Conservation (phyloP, 2,329 filamentous ascomycete genomes). For the Fusarium compactum region DNA sequence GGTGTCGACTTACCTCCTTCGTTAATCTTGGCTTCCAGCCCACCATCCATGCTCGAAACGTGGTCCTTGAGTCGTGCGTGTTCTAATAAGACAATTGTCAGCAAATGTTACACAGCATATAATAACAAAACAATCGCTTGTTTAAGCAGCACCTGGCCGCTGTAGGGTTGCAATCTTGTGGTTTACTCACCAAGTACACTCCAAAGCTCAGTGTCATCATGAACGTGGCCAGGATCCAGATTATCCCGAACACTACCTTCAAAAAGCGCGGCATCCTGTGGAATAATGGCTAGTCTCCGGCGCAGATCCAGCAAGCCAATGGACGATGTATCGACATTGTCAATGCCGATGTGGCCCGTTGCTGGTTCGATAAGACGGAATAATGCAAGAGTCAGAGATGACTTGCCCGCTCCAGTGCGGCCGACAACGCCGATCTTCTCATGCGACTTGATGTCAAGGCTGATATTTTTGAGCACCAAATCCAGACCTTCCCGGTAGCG, state of each 20-base stretch:
- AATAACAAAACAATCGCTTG: constrained; percentile 28
- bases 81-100: constrained; percentile 63
- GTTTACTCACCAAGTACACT: constrained; percentile 81
- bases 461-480: constrained; percentile 92
- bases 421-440: constrained; percentile 99
- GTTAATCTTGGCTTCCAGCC: constrained; percentile 88
- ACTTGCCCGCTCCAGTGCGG: constrained; percentile 95
- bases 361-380: constrained; percentile 95
- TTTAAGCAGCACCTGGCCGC: constrained; percentile 7
- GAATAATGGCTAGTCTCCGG: constrained; percentile 92
- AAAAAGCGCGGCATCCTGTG: constrained; percentile 96
- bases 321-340: constrained; percentile 86
- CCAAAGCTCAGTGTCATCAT: constrained; percentile 98
- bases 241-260: constrained; percentile 95
- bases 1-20: constrained; percentile 82
- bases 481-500: constrained; percentile 91
- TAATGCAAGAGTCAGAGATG: constrained; percentile 88
- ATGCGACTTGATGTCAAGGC: constrained; percentile 90
- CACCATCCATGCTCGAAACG: constrained; percentile 85
- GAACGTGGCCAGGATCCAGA: constrained; percentile 91
- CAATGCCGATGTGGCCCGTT: constrained; percentile 87
- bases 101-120: constrained; percentile 37
- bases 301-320: constrained; percentile 93
- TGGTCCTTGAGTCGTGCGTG: constrained; percentile 95
- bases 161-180: constrained; percentile 30